Evolutionary conservation across 768 basidiomycete genomes (phyloP).

Genomic region (Cytidiella melzeri): DNA sequence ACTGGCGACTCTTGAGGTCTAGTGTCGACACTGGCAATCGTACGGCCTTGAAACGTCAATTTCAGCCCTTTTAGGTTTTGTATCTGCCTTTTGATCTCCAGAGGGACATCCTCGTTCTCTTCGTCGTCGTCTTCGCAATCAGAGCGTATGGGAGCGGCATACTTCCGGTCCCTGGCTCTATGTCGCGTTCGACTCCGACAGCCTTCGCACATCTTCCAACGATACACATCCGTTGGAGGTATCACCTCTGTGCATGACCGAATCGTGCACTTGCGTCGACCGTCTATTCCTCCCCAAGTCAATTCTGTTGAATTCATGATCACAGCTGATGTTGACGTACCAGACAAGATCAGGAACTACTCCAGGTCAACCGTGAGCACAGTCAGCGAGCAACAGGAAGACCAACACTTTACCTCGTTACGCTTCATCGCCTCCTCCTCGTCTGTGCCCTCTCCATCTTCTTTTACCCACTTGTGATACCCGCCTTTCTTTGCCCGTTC

Average conservation of each 20-base stretch:
- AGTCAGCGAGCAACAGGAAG: background rate
- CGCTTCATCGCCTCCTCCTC: background rate
- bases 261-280: slow-evolving; percentile 14
- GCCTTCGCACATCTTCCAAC: slow-evolving; percentile 15
- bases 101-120: background rate
- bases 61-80: slow-evolving; percentile 3
- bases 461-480: background rate
- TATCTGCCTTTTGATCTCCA: background rate
- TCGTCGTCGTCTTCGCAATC: slow-evolving; percentile 1
- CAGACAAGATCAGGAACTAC: too few relatives aligned
- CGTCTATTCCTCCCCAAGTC: background rate
- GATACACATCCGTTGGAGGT: slow-evolving; percentile 13
- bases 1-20: background rate
- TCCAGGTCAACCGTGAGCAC: background rate
- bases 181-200: slow-evolving; percentile 16
- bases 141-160: background rate
- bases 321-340: too few relatives aligned
- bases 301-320: too few relatives aligned
- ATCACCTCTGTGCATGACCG: slow-evolving; percentile 14
- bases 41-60: slow-evolving; percentile 8
- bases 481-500: background rate
- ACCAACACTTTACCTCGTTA: slow-evolving; percentile 1
- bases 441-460: slow-evolving; percentile 2
- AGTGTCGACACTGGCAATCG: slow-evolving; percentile 9
- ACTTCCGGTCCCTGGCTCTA: slow-evolving; percentile 7